These are phyloP conservation scores for Sicyos baderoa DNA, from an alignment of 306 rosid species.

Conservation along the genomic window DNA sequence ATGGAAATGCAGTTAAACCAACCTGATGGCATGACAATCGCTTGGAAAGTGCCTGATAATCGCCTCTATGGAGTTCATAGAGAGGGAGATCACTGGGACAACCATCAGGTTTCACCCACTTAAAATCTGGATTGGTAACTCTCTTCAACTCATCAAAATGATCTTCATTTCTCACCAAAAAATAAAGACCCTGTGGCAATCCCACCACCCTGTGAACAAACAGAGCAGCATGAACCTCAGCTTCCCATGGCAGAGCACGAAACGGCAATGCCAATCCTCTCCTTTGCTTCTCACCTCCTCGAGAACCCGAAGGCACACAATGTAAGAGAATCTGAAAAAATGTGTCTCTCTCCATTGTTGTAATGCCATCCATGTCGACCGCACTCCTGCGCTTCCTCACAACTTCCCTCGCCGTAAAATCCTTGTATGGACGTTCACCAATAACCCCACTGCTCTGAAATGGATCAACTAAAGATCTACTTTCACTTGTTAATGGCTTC, in stretches of 20 bases:
- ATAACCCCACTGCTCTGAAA: conserved; percentile 51
- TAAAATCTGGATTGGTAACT: conserved; percentile 46
- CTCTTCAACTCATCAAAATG: conserved; percentile 64
- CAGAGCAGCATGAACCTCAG: conserved; percentile 82
- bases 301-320: conserved; percentile 83
- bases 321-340: conserved; percentile 80
- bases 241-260: conserved; percentile 73
- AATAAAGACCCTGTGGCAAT: conserved; percentile 68
- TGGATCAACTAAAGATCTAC: conserved; percentile 35
- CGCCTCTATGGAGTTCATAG: conserved; percentile 49
- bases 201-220: conserved; percentile 89
- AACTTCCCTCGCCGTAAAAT: conserved; percentile 55
- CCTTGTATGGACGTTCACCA: conserved; percentile 43
- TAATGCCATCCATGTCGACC: conserved; percentile 84
- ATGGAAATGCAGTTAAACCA: background rate
- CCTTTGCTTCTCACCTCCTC: conserved; percentile 40
- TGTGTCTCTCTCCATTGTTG: conserved; percentile 46
- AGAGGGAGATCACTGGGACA: conserved; percentile 74
- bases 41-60: conserved; percentile 41
- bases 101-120: conserved; percentile 72
- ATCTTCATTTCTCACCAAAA: conserved; percentile 73
- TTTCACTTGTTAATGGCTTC: conserved; percentile 40
- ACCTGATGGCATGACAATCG: conserved; percentile 88
- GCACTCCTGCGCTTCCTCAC: conserved; percentile 89
- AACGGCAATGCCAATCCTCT: conserved; percentile 55